Evolutionary conservation across 2,329 filamentous ascomycete genomes (phyloP).

Genomic region (Penicillium thymicola): DNA sequence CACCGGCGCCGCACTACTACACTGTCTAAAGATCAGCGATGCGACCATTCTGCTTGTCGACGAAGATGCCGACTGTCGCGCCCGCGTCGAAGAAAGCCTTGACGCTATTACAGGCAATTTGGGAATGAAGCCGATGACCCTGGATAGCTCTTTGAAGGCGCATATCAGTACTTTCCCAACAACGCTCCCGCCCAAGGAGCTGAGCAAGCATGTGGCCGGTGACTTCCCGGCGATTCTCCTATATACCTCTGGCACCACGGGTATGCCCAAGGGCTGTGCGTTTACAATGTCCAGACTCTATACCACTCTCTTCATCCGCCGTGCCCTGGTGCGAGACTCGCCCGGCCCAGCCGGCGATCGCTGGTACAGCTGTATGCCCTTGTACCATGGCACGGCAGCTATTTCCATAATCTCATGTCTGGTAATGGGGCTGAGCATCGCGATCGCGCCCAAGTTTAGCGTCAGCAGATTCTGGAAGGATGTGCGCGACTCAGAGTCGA

Average conservation of each 20-base stretch:
- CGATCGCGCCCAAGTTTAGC: slow-evolving; percentile 55
- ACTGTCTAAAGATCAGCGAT: slow-evolving; percentile 60
- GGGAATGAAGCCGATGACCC: slow-evolving; percentile 55
- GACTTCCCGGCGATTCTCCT: slow-evolving; percentile 62
- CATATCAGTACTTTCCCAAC: slow-evolving; percentile 50
- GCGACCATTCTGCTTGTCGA: slow-evolving; percentile 60
- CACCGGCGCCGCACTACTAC: slow-evolving; percentile 59
- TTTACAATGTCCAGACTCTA: slow-evolving; percentile 55
- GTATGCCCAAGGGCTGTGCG: slow-evolving; percentile 67
- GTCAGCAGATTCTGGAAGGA: slow-evolving; percentile 69
- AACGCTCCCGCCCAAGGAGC: slow-evolving; percentile 53
- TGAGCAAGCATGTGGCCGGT: slow-evolving; percentile 52
- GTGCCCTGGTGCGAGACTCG: slow-evolving; percentile 29
- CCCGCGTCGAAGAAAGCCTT: slow-evolving; percentile 54
- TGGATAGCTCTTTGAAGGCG: slow-evolving; percentile 50
- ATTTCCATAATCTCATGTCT: slow-evolving; percentile 58
- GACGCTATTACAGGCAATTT: slow-evolving; percentile 52
- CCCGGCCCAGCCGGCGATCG: slow-evolving; percentile 48
- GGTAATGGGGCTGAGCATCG: slow-evolving; percentile 46
- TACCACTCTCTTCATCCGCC: slow-evolving; percentile 35
- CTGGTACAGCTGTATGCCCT: slow-evolving; percentile 74
- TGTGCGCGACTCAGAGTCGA: slow-evolving; percentile 63
- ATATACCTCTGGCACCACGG: slow-evolving; percentile 75
- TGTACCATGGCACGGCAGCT: slow-evolving; percentile 73
- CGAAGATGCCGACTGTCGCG: slow-evolving; percentile 52